A percentile compares a stretch with the other conserved stretches of the same genome.
Evolutionary conservation across 352 stramenopile species (phyloP).

Genomic region (Proteromonas lacertae): DNA sequence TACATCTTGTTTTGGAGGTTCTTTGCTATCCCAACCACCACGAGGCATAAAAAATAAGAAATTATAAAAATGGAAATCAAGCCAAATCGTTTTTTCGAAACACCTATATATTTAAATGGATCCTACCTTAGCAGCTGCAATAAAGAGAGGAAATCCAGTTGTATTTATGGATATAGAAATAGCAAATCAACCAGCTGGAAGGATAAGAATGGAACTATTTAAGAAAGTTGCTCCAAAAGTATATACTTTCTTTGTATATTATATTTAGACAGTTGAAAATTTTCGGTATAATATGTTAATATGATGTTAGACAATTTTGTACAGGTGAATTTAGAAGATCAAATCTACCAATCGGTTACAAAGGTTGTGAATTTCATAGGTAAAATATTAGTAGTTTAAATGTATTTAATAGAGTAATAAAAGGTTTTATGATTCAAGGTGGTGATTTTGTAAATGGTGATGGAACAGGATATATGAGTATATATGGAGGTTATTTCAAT

Average conservation of each 20-base stretch:
- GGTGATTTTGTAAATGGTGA: conserved; percentile 75
- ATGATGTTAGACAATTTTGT: conserved; percentile 61
- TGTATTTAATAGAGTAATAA: conserved; percentile 1
- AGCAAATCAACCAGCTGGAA: conserved; percentile 37
- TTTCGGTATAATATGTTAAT: conserved; percentile 70
- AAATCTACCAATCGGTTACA: neutral
- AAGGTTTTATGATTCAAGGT: conserved; percentile 3
- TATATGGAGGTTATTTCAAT: conserved; percentile 18
- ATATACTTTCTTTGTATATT: too few relatives aligned
- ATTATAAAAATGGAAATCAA: too few relatives aligned
- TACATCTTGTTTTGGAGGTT: too few relatives aligned
- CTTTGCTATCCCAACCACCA: too few relatives aligned
- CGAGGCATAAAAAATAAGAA: too few relatives aligned
- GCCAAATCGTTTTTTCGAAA: neutral
- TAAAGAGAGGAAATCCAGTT: conserved; percentile 18
- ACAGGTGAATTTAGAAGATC: neutral
- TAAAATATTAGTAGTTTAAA: too few relatives aligned
- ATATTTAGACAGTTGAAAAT: too few relatives aligned
- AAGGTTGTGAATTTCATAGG: neutral
- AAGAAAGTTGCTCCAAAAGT: neutral
- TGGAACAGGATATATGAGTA: conserved; percentile 25
- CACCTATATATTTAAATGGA: neutral
- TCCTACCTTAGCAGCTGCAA: neutral
- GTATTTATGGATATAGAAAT: conserved; percentile 95
- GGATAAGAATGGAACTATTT: conserved; percentile 81